Percentiles rank a stretch among this genome's conserved stretches.
Evolutionary conservation across 768 basidiomycete genomes (phyloP).

Genomic region (Boletus rufocinnamomeus): DNA sequence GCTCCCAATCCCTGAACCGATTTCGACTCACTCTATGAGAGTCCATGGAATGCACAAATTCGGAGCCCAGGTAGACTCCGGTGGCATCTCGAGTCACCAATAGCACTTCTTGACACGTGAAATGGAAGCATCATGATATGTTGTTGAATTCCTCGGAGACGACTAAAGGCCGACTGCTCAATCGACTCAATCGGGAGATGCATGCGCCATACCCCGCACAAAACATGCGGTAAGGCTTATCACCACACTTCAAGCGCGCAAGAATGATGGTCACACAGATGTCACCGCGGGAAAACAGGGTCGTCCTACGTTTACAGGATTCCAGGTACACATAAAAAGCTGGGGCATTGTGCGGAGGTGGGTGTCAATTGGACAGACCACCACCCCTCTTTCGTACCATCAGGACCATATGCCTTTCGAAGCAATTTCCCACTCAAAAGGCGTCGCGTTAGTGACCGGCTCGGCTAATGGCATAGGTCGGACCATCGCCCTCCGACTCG

Average conservation of each 20-base stretch:
- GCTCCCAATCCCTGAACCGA: no score
- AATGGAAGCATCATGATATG: neutral
- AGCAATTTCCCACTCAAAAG: conserved; percentile 19
- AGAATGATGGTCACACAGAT: neutral
- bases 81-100: neutral
- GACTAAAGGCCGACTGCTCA: neutral
- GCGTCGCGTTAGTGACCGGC: conserved; percentile 36
- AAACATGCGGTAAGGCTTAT: neutral
- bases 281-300: neutral
- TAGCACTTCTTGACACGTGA: neutral
- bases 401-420: conserved; percentile 10
- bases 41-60: neutral
- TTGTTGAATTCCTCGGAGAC: neutral
- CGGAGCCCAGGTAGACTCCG: neutral
- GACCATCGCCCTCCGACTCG: conserved; percentile 38
- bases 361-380: neutral
- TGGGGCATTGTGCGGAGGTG: neutral
- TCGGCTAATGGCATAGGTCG: conserved; percentile 37
- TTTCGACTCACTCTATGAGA: neutral
- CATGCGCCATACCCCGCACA: neutral
- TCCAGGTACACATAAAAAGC: conserved; percentile 3
- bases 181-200: neutral
- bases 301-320: neutral
- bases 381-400: neutral
- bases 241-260: neutral